These are phyloP conservation scores for Carallia pectinifolia DNA, from an alignment of 345 rosid genomes.

Conservation along the genomic window DNA sequence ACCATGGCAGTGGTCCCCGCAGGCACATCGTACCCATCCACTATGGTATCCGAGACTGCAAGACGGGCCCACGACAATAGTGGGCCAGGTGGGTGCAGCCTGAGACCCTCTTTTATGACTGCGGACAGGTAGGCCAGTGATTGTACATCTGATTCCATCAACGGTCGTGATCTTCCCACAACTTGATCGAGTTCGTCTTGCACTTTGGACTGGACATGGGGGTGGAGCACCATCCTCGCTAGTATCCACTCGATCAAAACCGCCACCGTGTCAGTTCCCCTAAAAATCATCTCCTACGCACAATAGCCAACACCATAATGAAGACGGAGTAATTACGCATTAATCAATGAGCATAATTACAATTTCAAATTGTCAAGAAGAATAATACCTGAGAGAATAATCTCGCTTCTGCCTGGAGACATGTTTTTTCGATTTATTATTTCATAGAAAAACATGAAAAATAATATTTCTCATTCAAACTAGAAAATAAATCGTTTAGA, in stretches of 20 bases:
- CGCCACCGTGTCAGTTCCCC: slow-evolving; percentile 60
- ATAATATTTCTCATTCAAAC: no score
- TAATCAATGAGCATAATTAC: neutral
- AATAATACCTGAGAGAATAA: neutral
- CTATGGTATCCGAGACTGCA: slow-evolving; percentile 36
- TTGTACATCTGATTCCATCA: slow-evolving; percentile 35
- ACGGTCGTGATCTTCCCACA: slow-evolving; percentile 43
- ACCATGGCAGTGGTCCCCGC: slow-evolving; percentile 55
- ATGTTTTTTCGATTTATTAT: no score
- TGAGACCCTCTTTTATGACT: slow-evolving; percentile 46
- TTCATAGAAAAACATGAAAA: no score
- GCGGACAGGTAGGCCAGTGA: slow-evolving; percentile 39
- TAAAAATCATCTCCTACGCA: slow-evolving; percentile 53
- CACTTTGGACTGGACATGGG: slow-evolving; percentile 47
- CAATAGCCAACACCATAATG: neutral
- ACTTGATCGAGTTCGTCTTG: slow-evolving; percentile 45
- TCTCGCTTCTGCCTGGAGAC: no score
- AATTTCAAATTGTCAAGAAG: neutral
- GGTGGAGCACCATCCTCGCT: slow-evolving; percentile 53
- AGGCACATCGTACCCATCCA: slow-evolving; percentile 43
- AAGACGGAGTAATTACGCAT: neutral
- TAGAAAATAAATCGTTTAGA: no score
- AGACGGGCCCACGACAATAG: slow-evolving; percentile 61
- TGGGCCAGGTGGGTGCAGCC: slow-evolving; percentile 63
- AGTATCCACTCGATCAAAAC: slow-evolving; percentile 57